Conservation (phyloP, 257 asterid genomes). For the Ilex asprella region DNA sequence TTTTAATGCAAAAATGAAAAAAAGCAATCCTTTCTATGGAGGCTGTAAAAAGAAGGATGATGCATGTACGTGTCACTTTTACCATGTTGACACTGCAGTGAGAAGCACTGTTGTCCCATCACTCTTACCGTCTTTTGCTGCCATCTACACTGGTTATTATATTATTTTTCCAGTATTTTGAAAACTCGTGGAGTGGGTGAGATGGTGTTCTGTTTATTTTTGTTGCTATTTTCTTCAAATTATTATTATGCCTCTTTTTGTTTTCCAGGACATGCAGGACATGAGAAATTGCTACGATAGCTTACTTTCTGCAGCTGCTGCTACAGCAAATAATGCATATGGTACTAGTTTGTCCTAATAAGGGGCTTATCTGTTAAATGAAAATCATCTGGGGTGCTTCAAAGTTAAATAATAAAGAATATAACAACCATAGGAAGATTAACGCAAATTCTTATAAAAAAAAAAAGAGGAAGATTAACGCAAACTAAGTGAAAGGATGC, state of each 20-base stretch:
- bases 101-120: neutral
- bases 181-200: neutral
- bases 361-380: neutral
- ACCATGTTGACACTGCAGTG: too few species aligned
- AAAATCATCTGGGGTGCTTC: too few species aligned
- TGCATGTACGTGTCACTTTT: neutral
- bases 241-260: conserved; percentile 8
- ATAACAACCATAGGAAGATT: neutral
- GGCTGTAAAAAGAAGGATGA: neutral
- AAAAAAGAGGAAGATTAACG: neutral
- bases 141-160: neutral
- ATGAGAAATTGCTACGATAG: conserved; percentile 88
- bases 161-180: neutral
- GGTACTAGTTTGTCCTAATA: conserved; percentile 36
- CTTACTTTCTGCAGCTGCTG: conserved; percentile 96
- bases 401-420: neutral
- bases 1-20: too few species aligned
- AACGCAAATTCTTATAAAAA: neutral
- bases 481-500: too few species aligned
- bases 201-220: neutral
- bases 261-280: conserved; percentile 81
- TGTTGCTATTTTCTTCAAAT: conserved; percentile 6
- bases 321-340: conserved; percentile 85
- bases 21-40: neutral
- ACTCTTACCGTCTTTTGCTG: neutral